Evolutionary conservation across 148 eudicot species (phyloP).

Genomic region (Bassia scoparia): DNA sequence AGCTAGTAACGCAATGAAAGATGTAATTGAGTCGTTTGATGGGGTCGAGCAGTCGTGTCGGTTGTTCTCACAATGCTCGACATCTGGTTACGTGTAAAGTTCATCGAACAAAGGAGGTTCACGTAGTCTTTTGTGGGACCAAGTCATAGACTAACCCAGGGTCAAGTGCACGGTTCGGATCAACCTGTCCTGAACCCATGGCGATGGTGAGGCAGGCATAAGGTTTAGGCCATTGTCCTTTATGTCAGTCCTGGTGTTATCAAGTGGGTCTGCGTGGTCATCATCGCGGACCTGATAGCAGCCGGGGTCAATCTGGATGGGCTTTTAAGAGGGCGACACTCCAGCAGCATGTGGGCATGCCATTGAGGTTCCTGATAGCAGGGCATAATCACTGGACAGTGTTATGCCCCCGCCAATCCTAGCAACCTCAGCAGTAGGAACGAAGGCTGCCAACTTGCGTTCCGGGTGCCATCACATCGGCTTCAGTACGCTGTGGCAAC

Average conservation of each 20-base stretch:
- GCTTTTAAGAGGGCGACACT: slow-evolving; percentile 37
- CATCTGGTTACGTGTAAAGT: slow-evolving; percentile 25
- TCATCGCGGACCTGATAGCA: slow-evolving; percentile 39
- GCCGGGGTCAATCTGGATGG: slow-evolving; percentile 37
- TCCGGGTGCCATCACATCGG: slow-evolving; percentile 42
- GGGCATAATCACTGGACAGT: slow-evolving; percentile 31
- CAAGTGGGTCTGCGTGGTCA: slow-evolving; percentile 42
- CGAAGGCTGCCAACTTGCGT: slow-evolving; percentile 31
- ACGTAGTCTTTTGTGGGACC: slow-evolving; percentile 30
- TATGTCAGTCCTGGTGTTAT: slow-evolving; percentile 28
- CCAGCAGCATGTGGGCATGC: slow-evolving; percentile 42
- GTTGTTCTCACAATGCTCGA: slow-evolving; percentile 19
- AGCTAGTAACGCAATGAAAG: slow-evolving; percentile 32
- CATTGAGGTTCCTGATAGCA: slow-evolving; percentile 41
- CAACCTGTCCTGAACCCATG: slow-evolving; percentile 41
- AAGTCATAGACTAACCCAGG: slow-evolving; percentile 40
- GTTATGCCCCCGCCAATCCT: slow-evolving; percentile 24
- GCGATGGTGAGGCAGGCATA: slow-evolving; percentile 34
- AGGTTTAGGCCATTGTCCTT: slow-evolving; percentile 19
- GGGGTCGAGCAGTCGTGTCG: slow-evolving; percentile 24
- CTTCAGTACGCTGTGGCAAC: slow-evolving; percentile 25
- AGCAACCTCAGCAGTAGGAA: slow-evolving; percentile 26
- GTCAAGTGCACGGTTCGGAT: slow-evolving; percentile 41
- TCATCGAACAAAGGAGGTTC: slow-evolving; percentile 34
- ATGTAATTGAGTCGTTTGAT: slow-evolving; percentile 38